phyloP scores from a whole-genome alignment of 805 yeast species.

The Wickerhamiella domercqiae region DNA sequence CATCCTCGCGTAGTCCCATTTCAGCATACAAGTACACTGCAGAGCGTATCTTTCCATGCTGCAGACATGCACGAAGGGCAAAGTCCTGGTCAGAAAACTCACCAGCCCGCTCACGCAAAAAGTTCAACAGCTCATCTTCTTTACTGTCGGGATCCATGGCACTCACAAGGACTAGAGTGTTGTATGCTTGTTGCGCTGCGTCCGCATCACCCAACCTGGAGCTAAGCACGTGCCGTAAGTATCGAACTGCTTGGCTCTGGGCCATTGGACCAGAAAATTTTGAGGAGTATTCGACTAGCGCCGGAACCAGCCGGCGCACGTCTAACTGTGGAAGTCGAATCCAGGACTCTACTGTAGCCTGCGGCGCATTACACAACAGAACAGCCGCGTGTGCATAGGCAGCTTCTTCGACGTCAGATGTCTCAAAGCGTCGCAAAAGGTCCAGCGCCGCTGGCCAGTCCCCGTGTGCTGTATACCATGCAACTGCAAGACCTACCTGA shows the following conservation, averaged over 20 bases:
- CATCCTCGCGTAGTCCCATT: slow-evolving; percentile 60
- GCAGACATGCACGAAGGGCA: slow-evolving; percentile 56
- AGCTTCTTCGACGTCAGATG: slow-evolving; percentile 26
- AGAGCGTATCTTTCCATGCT: slow-evolving; percentile 40
- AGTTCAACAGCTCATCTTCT: slow-evolving; percentile 4
- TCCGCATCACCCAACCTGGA: slow-evolving; percentile 2
- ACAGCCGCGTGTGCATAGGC: slow-evolving; percentile 58
- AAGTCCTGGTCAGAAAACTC: slow-evolving; percentile 52
- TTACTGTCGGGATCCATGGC: slow-evolving; percentile 1
- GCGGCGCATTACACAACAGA: slow-evolving; percentile 51
- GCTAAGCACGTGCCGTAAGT: slow-evolving; percentile 38
- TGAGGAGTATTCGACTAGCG: slow-evolving; percentile 50
- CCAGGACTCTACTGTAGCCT: slow-evolving; percentile 66
- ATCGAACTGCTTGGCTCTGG: slow-evolving; percentile 51
- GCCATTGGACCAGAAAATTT: slow-evolving; percentile 25
- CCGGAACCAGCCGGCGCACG: slow-evolving; percentile 54
- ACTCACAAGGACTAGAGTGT: slow-evolving; percentile 9
- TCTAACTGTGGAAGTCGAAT: slow-evolving; percentile 39
- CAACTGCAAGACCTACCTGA: slow-evolving; percentile 55
- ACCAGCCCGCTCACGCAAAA: slow-evolving; percentile 6
- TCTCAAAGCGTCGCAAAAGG: slow-evolving; percentile 30
- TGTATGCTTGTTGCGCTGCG: slow-evolving; percentile 1
- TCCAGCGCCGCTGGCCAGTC: slow-evolving; percentile 63
- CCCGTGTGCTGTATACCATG: slow-evolving; percentile 51
- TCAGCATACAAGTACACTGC: slow-evolving; percentile 62